These are phyloP conservation scores for Botrytis paeoniae DNA, from an alignment of 2,329 filamentous ascomycete species.

Conservation along the genomic window DNA sequence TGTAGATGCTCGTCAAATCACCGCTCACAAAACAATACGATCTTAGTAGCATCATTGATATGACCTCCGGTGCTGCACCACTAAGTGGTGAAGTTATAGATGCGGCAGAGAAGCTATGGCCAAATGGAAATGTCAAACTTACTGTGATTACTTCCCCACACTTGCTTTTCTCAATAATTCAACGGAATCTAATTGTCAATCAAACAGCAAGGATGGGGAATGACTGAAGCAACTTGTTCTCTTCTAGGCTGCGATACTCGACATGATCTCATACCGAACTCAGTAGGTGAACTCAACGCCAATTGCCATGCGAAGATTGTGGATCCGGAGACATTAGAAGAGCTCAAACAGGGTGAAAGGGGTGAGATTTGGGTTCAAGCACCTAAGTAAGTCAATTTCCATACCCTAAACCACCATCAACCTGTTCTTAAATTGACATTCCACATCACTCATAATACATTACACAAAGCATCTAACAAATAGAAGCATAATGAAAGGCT, in stretches of 20 bases:
- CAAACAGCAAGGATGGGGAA: slow-evolving; percentile 76
- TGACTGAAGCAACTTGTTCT: slow-evolving; percentile 80
- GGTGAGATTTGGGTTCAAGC: slow-evolving; percentile 46
- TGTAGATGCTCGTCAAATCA: slow-evolving; percentile 59
- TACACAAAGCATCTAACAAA: neutral
- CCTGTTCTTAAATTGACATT: no score
- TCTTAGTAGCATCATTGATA: slow-evolving; percentile 65
- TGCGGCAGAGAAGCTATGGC: slow-evolving; percentile 63
- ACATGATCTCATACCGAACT: slow-evolving; percentile 43
- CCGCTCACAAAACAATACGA: slow-evolving; percentile 51
- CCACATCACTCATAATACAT: neutral
- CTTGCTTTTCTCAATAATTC: neutral
- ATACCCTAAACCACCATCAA: fast-evolving
- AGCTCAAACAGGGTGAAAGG: slow-evolving; percentile 41
- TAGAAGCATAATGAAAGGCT: slow-evolving; percentile 53
- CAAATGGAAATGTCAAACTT: slow-evolving; percentile 67
- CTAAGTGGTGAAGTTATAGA: slow-evolving; percentile 75
- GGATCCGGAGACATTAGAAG: slow-evolving; percentile 40
- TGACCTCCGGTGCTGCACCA: slow-evolving; percentile 83
- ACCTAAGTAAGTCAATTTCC: slow-evolving; percentile 40
- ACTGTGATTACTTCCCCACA: slow-evolving; percentile 36
- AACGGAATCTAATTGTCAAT: slow-evolving; percentile 27
- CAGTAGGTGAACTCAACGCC: slow-evolving; percentile 65
- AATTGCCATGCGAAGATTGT: slow-evolving; percentile 70
- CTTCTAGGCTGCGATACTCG: slow-evolving; percentile 61